Evolutionary conservation across 2,329 filamentous ascomycete species (phyloP), one percentile per base, ranked within the genome.

Genomic region (Didymella pomorum): DNA sequence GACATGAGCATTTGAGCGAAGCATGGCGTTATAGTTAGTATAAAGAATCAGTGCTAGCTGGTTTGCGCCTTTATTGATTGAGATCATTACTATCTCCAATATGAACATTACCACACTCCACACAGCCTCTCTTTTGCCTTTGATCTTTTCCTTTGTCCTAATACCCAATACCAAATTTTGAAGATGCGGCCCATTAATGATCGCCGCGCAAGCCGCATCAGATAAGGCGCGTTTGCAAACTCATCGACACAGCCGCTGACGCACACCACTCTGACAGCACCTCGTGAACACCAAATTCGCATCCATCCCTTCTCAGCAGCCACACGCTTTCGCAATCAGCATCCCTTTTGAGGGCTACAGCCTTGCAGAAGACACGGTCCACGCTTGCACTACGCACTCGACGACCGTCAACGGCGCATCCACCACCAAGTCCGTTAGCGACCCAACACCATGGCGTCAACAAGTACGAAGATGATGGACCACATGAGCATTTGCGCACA

Each of bases 401-500:
- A 20, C 26, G 10, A 16, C 7, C 7, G 26, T 21, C 44, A 31
- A 45, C 28, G 28, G 28, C 26, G 6, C n/a, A 5, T 20, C 7
- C 3, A 29, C 4, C 18, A 23, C 33, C 21, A 20, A 7, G 10
- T 6, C 18, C 28, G 18, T 23, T 18, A 25, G 20, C 43, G n/a
- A 20, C 12, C 41, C 29, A 44, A 31, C 2, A 21, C 16, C 4
- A 60, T 60, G 57, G 51, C 57, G 23, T 47, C 57, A 18, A 60
- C 57, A 20, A 52, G 29, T 21, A 56, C 52, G n/a, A 60, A 51
- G 18, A 60, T 60, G 57, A 47, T 45, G 23, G 57, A 60, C 16
- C 57, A 60, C 16, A 60, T 60, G 57, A 60, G 47, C 23, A 23
- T 56, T 21, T 60, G 57, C 28, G 52, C 57, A 33, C 57, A 60